Evolutionary conservation across 345 rosid genomes (phyloP).

Genomic region (Linum usitatissimum): DNA sequence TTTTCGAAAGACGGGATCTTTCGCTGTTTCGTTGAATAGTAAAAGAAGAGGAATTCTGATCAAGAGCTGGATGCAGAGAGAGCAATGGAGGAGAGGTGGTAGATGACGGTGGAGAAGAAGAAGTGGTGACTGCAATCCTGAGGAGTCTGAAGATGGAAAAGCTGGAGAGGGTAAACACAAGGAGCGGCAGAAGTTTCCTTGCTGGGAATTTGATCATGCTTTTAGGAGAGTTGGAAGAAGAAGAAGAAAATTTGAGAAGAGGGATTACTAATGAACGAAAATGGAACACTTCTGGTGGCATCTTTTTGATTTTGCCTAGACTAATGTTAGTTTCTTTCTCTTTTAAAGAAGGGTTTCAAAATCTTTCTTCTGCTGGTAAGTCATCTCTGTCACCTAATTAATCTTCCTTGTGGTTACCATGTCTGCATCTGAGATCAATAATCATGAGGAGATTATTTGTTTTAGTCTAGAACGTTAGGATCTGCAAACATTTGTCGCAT

Average conservation of each 20-base stretch:
- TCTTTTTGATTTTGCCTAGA: slow-evolving; percentile 16
- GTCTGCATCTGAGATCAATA: slow-evolving; percentile 1
- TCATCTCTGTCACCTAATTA: too few relatives aligned
- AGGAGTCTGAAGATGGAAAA: slow-evolving; percentile 54
- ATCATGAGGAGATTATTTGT: slow-evolving; percentile 8
- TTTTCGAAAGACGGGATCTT: slow-evolving; percentile 30
- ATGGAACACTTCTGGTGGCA: slow-evolving; percentile 61
- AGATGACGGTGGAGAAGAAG: slow-evolving; percentile 35
- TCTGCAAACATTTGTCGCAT: slow-evolving; percentile 10
- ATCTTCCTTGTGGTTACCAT: slow-evolving; percentile 19
- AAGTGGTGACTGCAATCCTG: slow-evolving; percentile 36
- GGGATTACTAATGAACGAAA: slow-evolving; percentile 32
- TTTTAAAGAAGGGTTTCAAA: too few relatives aligned
- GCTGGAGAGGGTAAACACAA: slow-evolving; percentile 50
- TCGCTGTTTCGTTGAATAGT: slow-evolving; percentile 1
- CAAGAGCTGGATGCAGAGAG: slow-evolving; percentile 24
- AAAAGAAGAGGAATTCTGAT: slow-evolving; percentile 14
- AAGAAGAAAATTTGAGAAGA: slow-evolving; percentile 32
- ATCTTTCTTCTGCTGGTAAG: too few relatives aligned
- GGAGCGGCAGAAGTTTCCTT: slow-evolving; percentile 46
- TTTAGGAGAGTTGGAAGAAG: too few relatives aligned
- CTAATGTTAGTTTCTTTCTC: too few relatives aligned
- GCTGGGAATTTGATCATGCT: slow-evolving; percentile 40
- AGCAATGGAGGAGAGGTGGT: slow-evolving; percentile 18
- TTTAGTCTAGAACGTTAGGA: background rate